A percentile compares a stretch with the other conserved stretches of the same genome.
Evolutionary conservation across 2,329 filamentous ascomycete genomes (phyloP).

Genomic region (Aspergillus versicolor): DNA sequence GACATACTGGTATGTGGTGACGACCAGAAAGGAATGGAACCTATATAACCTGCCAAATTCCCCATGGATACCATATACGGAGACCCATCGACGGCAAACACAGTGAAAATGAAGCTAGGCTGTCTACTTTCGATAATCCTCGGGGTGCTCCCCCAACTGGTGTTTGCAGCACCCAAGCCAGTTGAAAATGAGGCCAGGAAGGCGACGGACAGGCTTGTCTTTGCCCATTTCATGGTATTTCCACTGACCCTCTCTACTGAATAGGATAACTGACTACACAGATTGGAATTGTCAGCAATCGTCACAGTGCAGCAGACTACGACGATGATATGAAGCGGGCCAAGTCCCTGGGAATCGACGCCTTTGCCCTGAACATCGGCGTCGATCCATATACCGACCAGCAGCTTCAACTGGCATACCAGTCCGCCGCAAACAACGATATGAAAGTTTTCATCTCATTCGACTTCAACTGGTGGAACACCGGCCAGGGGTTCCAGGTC

Average conservation of each 20-base stretch:
- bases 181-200: neutral
- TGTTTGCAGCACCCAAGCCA: neutral
- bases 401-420: slow-evolving; percentile 51
- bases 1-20: neutral
- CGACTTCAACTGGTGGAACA: slow-evolving; percentile 54
- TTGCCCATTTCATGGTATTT: slow-evolving; percentile 10
- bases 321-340: slow-evolving; percentile 50
- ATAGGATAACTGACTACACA: slow-evolving; percentile 15
- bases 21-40: neutral
- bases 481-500: slow-evolving; percentile 38
- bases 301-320: slow-evolving; percentile 45
- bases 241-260: neutral
- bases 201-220: neutral
- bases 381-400: slow-evolving; percentile 43
- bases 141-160: neutral
- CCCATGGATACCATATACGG: neutral
- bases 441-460: slow-evolving; percentile 60
- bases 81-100: neutral
- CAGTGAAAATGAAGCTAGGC: neutral
- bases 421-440: slow-evolving; percentile 46
- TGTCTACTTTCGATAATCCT: neutral
- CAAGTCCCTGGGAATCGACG: slow-evolving; percentile 46
- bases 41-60: neutral
- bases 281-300: slow-evolving; percentile 49
- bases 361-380: slow-evolving; percentile 54